Evolutionary conservation across 2,329 filamentous ascomycete species (phyloP), one percentile per base, ranked within the genome.

Genomic region (Beauveria pseudobassiana): DNA sequence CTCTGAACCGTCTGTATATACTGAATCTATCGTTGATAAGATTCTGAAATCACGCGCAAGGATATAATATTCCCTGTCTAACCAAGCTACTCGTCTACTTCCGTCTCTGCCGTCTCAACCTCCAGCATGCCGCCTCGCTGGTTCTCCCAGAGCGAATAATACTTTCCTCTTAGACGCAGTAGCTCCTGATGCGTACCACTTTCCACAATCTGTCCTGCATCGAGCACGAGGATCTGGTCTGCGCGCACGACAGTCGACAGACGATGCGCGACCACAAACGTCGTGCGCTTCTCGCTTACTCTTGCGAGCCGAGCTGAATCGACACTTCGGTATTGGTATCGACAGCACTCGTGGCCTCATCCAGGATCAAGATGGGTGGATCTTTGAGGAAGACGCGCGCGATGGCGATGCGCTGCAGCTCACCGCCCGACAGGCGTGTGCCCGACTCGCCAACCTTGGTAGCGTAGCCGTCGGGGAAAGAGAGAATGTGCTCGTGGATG

Each of bases 281-380:
- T 83, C 0, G 80, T 83, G 43, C 80, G 74, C 2, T 79, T 80
- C 5, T 73, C 71, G 18, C 76, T 80, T 7, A 82, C 74, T 28
- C 73, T 74, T 64, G 77, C 74, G 26, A 82, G 78, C 6, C 80
- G 55, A 80, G 76, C 67, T 86, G 83, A 43, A 86, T 86, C 59
- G 80, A 77, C 40, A 79, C 77, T 67, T 86, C 83, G 0, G 82
- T 86, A 28, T 83, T 80, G 0, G 84, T 83, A 59, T 89, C 83
- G 24, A 91, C 80, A 3, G 87, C 87, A 1, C 86, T 87, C 3
- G 89, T 90, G 0, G 88, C 85, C 71, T 91, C 88, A 66, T 91
- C 88, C 0, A 91, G 77, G 62, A 91, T 80, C 28, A 91, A 79
- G 59, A 91, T 84, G 57, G 85, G 86, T 0, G 88, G 85, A 54